A percentile compares a stretch with the other conserved stretches of the same genome.
Conservation (phyloP, 1,284 basidiomycete genomes). For the Ustilago tritici region DNA sequence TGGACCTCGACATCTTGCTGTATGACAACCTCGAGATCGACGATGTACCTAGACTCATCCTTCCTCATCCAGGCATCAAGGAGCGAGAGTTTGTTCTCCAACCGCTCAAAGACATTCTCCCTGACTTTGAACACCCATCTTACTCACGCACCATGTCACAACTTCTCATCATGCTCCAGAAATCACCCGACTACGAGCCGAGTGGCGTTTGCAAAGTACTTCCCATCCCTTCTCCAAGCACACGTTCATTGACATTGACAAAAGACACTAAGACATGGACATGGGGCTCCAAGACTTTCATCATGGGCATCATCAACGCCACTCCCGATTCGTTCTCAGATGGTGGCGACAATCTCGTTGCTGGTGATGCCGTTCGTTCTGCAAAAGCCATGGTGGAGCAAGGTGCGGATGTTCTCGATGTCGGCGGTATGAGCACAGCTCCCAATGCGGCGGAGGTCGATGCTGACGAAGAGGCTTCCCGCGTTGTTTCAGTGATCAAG, state of each 20-base stretch:
- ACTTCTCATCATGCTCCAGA: slow-evolving; percentile 58
- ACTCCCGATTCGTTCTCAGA: slow-evolving; percentile 99
- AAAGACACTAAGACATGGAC: slow-evolving; percentile 46
- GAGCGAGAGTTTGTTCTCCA: slow-evolving; percentile 93
- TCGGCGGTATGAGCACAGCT: slow-evolving; percentile 85
- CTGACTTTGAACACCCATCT: slow-evolving; percentile 65
- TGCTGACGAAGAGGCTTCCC: slow-evolving; percentile 76
- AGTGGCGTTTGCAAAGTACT: slow-evolving; percentile 54
- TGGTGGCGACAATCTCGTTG: slow-evolving; percentile 75
- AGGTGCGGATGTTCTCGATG: slow-evolving; percentile 82
- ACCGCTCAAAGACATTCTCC: slow-evolving; percentile 79
- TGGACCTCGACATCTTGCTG: slow-evolving; percentile 90
- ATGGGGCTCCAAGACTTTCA: slow-evolving; percentile 73
- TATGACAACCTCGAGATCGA: slow-evolving; percentile 79
- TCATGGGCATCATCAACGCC: slow-evolving; percentile 95
- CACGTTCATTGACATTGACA: slow-evolving; percentile 4
- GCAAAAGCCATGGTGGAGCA: slow-evolving; percentile 50
- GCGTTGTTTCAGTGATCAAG: slow-evolving; percentile 76
- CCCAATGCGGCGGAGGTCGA: slow-evolving; percentile 58
- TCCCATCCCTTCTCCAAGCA: slow-evolving; percentile 40
- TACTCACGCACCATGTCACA: slow-evolving; percentile 59
- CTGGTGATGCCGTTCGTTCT: slow-evolving; percentile 58
- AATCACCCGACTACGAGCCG: slow-evolving; percentile 51
- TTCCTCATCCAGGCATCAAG: slow-evolving; percentile 84
- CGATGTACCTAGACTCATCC: slow-evolving; percentile 78